phyloP scores from a whole-genome alignment of 2,329 filamentous ascomycete species.

The Arthrobotrys entomopaga region DNA sequence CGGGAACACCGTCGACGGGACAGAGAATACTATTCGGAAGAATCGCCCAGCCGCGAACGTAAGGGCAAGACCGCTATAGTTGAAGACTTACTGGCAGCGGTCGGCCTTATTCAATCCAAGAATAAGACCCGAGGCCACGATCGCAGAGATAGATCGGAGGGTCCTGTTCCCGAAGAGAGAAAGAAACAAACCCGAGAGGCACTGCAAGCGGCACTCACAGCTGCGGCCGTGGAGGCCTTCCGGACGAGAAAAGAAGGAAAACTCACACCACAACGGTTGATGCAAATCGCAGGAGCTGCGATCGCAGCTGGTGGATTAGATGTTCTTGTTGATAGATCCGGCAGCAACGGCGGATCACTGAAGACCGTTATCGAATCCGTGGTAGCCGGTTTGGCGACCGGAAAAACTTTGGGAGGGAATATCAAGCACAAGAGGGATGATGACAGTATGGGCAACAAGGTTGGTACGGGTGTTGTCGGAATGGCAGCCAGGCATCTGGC shows the following conservation, averaged over 20 bases:
- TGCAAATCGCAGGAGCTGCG: constrained; percentile 51
- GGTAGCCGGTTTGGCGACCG: constrained; percentile 31
- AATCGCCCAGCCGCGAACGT: constrained; percentile 33
- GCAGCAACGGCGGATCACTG: constrained; percentile 25
- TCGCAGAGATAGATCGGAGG: constrained; percentile 5
- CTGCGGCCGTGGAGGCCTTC: constrained; percentile 53
- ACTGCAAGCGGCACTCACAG: constrained; percentile 46
- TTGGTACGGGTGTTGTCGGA: constrained; percentile 33
- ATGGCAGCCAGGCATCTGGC: constrained; percentile 40
- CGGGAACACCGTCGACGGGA: constrained; percentile 31
- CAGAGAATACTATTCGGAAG: constrained; percentile 39
- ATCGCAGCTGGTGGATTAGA: constrained; percentile 51
- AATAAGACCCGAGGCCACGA: constrained; percentile 18
- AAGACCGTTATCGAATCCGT: constrained; percentile 46
- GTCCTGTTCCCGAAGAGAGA: constrained; percentile 14
- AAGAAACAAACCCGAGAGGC: constrained; percentile 45
- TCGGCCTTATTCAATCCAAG: constrained; percentile 48
- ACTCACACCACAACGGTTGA: constrained; percentile 44
- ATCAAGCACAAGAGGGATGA: constrained; percentile 37
- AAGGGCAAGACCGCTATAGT: constrained; percentile 27
- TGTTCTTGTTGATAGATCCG: constrained; percentile 37
- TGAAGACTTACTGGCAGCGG: constrained; percentile 45
- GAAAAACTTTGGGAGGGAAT: constrained; percentile 35
- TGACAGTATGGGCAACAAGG: constrained; percentile 21
- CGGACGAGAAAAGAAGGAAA: constrained; percentile 50